Evolutionary conservation across 495 filamentous ascomycete species (phyloP).

Genomic region (Neurospora sublineolata): DNA sequence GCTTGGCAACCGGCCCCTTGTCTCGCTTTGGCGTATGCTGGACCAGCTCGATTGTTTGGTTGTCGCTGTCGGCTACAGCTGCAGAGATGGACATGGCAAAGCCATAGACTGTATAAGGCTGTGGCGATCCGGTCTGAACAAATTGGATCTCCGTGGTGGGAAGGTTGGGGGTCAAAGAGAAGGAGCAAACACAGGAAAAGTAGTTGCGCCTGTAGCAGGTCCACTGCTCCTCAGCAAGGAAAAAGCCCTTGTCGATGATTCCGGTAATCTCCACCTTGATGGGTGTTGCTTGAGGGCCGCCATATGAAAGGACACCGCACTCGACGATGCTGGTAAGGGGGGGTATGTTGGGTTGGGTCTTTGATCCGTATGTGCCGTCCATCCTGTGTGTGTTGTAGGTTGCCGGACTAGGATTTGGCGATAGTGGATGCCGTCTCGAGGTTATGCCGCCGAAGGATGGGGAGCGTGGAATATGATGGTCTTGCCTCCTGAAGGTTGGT

Average conservation of each 20-base stretch:
- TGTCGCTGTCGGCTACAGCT: constrained; percentile 65
- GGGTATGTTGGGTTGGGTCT: constrained; percentile 37
- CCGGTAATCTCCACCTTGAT: constrained; percentile 71
- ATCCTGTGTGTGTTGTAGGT: constrained; percentile 35
- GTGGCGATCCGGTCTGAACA: constrained; percentile 21
- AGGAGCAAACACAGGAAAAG: constrained; percentile 79
- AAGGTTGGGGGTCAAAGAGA: constrained; percentile 42
- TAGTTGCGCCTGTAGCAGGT: constrained; percentile 95
- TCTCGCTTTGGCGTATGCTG: constrained; percentile 94
- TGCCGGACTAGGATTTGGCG: constrained; percentile 35
- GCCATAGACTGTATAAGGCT: constrained; percentile 42
- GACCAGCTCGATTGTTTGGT: constrained; percentile 74
- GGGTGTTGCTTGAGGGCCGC: constrained; percentile 28
- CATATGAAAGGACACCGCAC: constrained; percentile 47
- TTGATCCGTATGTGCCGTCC: constrained; percentile 32
- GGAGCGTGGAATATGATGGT: constrained; percentile 37
- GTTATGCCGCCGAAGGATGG: constrained; percentile 31
- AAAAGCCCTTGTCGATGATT: constrained; percentile 88
- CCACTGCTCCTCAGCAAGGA: constrained; percentile 76
- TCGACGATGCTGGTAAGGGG: constrained; percentile 48
- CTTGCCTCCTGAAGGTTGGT: constrained; percentile 35
- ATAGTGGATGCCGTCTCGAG: constrained; percentile 38
- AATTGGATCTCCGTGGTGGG: constrained; percentile 30
- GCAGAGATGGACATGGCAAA: constrained; percentile 85
- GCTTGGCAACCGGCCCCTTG: constrained; percentile 73